Conservation (phyloP, 129 eudicot species). For the Lactuca saligna region DNA sequence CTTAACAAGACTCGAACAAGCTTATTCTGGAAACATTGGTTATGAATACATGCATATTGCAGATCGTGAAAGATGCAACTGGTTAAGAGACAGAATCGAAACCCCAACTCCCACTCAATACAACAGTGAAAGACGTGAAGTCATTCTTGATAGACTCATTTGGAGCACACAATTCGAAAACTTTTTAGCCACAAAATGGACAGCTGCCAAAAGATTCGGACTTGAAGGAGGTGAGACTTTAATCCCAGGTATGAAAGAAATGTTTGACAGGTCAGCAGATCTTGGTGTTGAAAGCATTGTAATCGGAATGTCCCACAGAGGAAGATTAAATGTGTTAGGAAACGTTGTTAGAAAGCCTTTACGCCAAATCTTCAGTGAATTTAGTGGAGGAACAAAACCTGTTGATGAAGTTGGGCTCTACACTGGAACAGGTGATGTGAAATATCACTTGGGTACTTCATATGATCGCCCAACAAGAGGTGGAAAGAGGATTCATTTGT, state of each 20-base stretch:
- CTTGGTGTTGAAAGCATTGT: constrained; percentile 99
- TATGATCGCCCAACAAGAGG: constrained; percentile 98
- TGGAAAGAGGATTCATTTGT: constrained; percentile 87
- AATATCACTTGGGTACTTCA: constrained; percentile 94
- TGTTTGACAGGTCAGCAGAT: constrained; percentile 95
- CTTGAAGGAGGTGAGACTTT: constrained; percentile 96
- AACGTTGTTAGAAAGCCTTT: constrained; percentile 93
- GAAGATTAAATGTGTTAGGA: constrained; percentile 87
- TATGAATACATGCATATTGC: constrained; percentile 98
- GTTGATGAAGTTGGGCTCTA: constrained; percentile 88
- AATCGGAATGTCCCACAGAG: constrained; percentile 98
- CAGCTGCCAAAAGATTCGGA: constrained; percentile 94
- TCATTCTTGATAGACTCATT: constrained; percentile 85
- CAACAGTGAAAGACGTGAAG: constrained; percentile 81
- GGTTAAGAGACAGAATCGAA: constrained; percentile 91
- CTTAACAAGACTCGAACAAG: constrained; percentile 90
- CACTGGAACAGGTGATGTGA: constrained; percentile 97
- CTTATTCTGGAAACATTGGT: constrained; percentile 87
- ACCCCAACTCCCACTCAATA: constrained; percentile 89
- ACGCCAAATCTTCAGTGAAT: constrained; percentile 86
- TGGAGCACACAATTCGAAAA: constrained; percentile 98
- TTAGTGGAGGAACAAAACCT: constrained; percentile 90
- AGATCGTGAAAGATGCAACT: constrained; percentile 86
- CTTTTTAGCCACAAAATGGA: constrained; percentile 97
- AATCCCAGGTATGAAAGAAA: constrained; percentile 98